A percentile compares a stretch with the other conserved stretches of the same genome.
phyloP scores from a whole-genome alignment of 2,329 filamentous ascomycete species.

The Verticillium dahliae region DNA sequence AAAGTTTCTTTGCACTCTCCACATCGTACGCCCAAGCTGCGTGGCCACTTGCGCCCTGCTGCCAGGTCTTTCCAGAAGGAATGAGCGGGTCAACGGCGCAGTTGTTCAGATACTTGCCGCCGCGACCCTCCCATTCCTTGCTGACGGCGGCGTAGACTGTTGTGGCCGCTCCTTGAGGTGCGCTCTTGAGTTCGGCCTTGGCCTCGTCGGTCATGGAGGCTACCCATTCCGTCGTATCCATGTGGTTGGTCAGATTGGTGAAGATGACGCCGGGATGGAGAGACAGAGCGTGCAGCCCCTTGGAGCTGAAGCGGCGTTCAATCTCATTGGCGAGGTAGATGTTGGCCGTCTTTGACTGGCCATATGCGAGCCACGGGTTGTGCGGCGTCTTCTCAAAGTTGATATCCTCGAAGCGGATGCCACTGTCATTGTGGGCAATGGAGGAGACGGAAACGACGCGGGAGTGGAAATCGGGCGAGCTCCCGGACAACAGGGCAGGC shows the following conservation, averaged over 20 bases:
- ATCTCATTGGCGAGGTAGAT: conserved; percentile 44
- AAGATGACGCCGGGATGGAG: conserved; percentile 9
- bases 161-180: conserved; percentile 41
- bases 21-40: no score
- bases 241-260: conserved; percentile 2
- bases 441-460: conserved; percentile 40
- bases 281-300: conserved; percentile 32
- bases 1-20: no score
- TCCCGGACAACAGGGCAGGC: conserved; percentile 28
- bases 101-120: conserved; percentile 37
- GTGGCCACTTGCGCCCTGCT: no score
- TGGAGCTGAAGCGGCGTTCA: conserved; percentile 36
- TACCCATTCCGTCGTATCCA: not conserved
- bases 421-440: conserved; percentile 8
- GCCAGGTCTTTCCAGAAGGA: no score
- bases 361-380: conserved; percentile 32
- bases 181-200: conserved; percentile 1
- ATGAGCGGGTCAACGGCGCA: conserved; percentile 16
- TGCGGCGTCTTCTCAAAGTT: conserved; percentile 26
- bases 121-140: conserved; percentile 34
- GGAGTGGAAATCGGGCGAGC: conserved; percentile 30
- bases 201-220: not conserved
- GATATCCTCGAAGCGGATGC: conserved; percentile 26
- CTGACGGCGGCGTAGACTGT: conserved; percentile 34
- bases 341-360: conserved; percentile 43